Base-by-base conservation (phyloP, 2,329 filamentous ascomycete species). In the Plenodomus lindquistii region DNA sequence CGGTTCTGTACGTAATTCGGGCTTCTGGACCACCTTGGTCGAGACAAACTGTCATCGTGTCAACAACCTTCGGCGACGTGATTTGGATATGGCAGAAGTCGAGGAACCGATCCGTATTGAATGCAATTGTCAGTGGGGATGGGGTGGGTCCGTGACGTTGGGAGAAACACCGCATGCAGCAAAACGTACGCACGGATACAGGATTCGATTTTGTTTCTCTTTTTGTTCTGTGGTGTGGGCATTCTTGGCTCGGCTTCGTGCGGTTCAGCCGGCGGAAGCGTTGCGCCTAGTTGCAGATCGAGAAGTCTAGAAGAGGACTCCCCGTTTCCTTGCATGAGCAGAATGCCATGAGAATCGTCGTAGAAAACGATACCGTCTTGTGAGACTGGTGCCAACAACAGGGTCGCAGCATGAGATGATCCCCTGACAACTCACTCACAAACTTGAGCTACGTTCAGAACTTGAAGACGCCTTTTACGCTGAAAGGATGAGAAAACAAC, bases 1-100 rank as follows among this genome's bases (percentile, higher is more conserved):
- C 15, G 46, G 52, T 55, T 46, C 54, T 48, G 61, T 64, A 57
- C 55, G 63, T 66, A 65, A 66, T 54, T 35, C 16, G 27, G 45
- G 35, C 48, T 46, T 53, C 55, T 54, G 49, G 46, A 49, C 46
- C 47, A 34, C 31, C n/a, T 22, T 38, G 35, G 34, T 40, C 6
- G 20, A 50, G 47, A 27, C 29, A 18, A 38, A 57, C 53, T 65
- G 58, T 50, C 58, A 65, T 65, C 62, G 59, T 66, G 35, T 35
- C 37, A 42, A 15, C 10, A 31, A 31, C 9, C 27, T 31, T 31
- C 11, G 27, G 27, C 27, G 27, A 31, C 27, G 27, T 38, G 44
- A 24, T 44, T 49, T 17, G 20, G 40, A 40, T 37, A 48, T 52
- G 37, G 36, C n/a, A 22, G 40, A 31, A 37, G 45, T 49, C 44